phyloP scores from a whole-genome alignment of 306 rosid genomes.

The Rosa rugosa region DNA sequence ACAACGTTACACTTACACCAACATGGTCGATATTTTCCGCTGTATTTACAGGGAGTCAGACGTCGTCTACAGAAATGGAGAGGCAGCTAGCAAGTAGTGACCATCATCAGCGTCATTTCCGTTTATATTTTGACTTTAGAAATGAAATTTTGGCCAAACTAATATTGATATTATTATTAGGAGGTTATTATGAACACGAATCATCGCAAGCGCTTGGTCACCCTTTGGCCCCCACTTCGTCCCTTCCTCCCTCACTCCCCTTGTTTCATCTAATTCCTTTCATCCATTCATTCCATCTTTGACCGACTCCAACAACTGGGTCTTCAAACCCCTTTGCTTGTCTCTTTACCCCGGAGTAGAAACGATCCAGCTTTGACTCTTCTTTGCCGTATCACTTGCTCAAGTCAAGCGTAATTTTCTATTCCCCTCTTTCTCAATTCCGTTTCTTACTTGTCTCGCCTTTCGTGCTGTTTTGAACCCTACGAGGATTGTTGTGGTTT shows the following conservation, averaged over 20 bases:
- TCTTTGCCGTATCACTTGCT: slow-evolving; percentile 22
- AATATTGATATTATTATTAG: neutral
- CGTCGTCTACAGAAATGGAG: too few relatives aligned
- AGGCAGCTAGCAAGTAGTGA: too few relatives aligned
- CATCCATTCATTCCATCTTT: neutral
- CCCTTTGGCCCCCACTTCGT: neutral
- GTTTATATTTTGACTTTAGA: neutral
- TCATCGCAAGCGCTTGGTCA: neutral
- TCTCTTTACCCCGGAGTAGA: neutral
- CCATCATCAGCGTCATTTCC: neutral
- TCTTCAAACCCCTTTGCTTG: neutral
- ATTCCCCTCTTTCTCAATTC: neutral
- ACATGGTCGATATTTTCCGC: too few relatives aligned
- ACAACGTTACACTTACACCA: too few relatives aligned
- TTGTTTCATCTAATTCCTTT: neutral
- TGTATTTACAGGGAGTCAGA: too few relatives aligned
- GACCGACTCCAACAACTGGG: slow-evolving; percentile 1
- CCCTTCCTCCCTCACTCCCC: neutral
- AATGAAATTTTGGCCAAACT: too few relatives aligned
- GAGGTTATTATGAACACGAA: neutral
- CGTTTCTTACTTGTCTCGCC: neutral
- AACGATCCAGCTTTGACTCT: slow-evolving; percentile 25
- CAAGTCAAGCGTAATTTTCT: slow-evolving; percentile 35
- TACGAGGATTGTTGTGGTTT: neutral
- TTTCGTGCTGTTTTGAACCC: neutral